A percentile compares a stretch with the other conserved stretches of the same genome.
Evolutionary conservation across 192 early-diverging fungal genomes (phyloP).

Genomic region (Obelidium mucronatum): DNA sequence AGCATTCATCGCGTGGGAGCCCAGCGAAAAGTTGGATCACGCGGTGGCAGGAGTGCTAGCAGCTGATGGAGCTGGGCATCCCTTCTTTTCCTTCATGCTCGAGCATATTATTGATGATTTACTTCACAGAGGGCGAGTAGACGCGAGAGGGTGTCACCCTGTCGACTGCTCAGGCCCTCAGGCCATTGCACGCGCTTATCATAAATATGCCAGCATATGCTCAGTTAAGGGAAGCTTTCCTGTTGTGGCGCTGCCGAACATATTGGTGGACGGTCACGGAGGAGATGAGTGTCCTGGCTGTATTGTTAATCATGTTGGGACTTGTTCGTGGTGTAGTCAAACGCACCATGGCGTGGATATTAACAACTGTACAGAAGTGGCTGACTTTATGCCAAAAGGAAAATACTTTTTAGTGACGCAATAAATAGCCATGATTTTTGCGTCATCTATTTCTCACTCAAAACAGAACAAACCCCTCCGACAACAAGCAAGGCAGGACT

Average conservation of each 20-base stretch:
- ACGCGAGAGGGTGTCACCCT: neutral
- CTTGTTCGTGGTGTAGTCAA: constrained; percentile 1
- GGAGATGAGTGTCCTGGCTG: neutral
- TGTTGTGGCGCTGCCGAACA: neutral
- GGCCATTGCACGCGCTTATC: neutral
- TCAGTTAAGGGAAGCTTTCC: neutral
- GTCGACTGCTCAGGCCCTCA: neutral
- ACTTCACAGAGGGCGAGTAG: neutral
- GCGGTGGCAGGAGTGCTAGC: neutral
- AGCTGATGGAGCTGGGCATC: neutral
- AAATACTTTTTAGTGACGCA: neutral
- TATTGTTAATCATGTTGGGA: neutral
- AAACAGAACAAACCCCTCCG: constrained; percentile 57
- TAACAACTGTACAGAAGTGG: neutral
- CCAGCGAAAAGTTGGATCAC: neutral
- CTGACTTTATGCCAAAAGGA: neutral
- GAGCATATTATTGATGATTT: neutral
- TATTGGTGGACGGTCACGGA: neutral
- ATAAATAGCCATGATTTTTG: no score
- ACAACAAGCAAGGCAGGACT: constrained; percentile 84
- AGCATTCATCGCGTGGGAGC: neutral
- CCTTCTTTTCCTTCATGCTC: neutral
- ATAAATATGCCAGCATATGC: neutral
- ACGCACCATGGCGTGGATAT: neutral
- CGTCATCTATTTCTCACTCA: no score